Evolutionary conservation across 1,284 basidiomycete genomes (phyloP), one percentile per base, ranked within the genome.

Genomic region (Mycosarcoma mackinlayi): DNA sequence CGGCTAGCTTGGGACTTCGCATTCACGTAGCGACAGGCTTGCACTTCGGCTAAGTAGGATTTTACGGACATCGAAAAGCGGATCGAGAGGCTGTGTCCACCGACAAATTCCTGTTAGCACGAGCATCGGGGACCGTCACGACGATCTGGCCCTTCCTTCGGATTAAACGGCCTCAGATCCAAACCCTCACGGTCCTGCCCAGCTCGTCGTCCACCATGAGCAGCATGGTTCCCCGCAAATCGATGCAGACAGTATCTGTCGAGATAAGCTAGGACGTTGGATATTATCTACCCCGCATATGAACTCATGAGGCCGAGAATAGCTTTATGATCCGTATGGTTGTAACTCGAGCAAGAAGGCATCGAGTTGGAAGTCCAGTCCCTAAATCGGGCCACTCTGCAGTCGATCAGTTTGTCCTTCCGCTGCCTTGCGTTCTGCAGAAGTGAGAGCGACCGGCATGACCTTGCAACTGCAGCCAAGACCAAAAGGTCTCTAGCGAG

Each of bases 111-210:
- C 10, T 1, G 10, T 42, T 31, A 4, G 57, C 39, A 25, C 4
- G 0, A 7, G 3, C 3, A 62, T 62, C 59, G 59, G 59, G 46
- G n/a, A n/a, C n/a, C n/a, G n/a, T n/a, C n/a, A n/a, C n/a, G n/a
- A n/a, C 18, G 0, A 1, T 2, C 7, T 2, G 2, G 4, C 24
- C 3, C 3, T 16, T 34, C 28, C 50, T 28, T 27, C 57, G 57
- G 57, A 24, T 45, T 44, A 48, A 47, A 44, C 57, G 57, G 50
- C 37, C 34, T 60, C 35, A 33, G 48, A 45, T 24, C 27, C 28
- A 45, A 13, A 19, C 14, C 8, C 39, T 19, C 30, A 2, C 13
- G 18, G 2, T 18, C 6, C 18, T n/a, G 14, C 40, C 8, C 21
- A 24, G 27, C 3, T 21, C 33, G 23, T 50, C 27, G 40, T 44